Conservation (phyloP, 2,329 filamentous ascomycete genomes). For the Colletotrichum sp. region DNA sequence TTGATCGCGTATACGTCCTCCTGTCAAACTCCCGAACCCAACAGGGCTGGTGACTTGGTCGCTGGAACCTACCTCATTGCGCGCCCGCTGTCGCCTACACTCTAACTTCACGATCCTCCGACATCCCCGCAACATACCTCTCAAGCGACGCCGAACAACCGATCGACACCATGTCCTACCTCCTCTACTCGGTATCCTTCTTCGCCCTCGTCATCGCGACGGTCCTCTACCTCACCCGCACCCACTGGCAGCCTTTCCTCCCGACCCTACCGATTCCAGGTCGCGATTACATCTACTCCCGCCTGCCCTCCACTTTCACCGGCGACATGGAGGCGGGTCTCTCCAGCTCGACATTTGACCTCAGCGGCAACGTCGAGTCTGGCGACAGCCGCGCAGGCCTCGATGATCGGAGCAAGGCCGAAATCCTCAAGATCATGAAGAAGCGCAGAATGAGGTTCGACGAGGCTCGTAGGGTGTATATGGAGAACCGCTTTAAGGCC, state of each 20-base stretch:
- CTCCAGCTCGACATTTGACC: conserved; percentile 81
- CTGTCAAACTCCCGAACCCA: neutral
- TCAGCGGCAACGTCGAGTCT: conserved; percentile 78
- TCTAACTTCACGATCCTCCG: neutral
- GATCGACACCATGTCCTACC: conserved; percentile 69
- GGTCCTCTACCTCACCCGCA: conserved; percentile 80
- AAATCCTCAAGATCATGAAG: conserved; percentile 92
- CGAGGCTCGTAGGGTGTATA: conserved; percentile 85
- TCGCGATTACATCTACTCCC: conserved; percentile 73
- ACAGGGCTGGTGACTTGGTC: neutral
- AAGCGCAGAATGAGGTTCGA: conserved; percentile 82
- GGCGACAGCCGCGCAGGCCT: conserved; percentile 83
- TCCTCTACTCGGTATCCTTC: conserved; percentile 80
- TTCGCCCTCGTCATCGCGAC: conserved; percentile 75
- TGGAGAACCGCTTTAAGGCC: conserved; percentile 83
- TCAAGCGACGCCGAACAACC: neutral
- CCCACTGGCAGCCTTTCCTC: conserved; percentile 75
- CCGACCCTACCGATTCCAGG: conserved; percentile 62
- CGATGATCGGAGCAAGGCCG: conserved; percentile 79
- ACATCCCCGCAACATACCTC: neutral
- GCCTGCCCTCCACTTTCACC: conserved; percentile 78
- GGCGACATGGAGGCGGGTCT: conserved; percentile 89
- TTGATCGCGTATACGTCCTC: neutral
- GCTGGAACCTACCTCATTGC: neutral
- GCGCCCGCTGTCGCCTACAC: neutral